These are phyloP conservation scores for Tripidium arundinaceum DNA, from an alignment of 202 grass and related monocot species.

Conservation along the genomic window DNA sequence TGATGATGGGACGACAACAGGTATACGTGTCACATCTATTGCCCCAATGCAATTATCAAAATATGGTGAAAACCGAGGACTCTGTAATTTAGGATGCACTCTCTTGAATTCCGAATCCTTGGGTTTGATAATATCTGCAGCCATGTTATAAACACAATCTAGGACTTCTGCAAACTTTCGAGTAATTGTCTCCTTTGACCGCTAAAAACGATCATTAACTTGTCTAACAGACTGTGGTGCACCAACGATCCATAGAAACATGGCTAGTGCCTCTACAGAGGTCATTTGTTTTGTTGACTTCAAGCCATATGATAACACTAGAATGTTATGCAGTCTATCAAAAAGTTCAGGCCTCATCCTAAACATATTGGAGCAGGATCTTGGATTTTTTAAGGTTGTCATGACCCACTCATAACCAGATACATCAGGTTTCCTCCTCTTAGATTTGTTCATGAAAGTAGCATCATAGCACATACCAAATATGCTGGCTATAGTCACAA, in stretches of 20 bases:
- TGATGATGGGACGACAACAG: neutral
- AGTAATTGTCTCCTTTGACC: neutral
- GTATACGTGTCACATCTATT: neutral
- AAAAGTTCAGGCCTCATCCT: neutral
- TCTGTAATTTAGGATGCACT: neutral
- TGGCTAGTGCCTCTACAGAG: too few relatives aligned
- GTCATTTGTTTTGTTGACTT: too few relatives aligned
- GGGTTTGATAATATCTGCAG: neutral
- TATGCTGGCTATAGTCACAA: neutral
- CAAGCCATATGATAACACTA: neutral
- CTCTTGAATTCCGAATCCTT: neutral
- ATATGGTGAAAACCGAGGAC: neutral
- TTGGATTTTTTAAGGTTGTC: neutral
- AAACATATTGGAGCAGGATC: neutral
- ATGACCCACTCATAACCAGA: neutral
- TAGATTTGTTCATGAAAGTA: neutral
- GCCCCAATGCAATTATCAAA: neutral
- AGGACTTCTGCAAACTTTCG: neutral
- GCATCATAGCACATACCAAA: neutral
- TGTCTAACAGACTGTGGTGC: neutral
- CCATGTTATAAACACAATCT: neutral
- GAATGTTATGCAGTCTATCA: neutral
- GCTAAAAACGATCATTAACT: neutral
- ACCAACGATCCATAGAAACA: too few relatives aligned
- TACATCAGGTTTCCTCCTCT: neutral